Evolutionary conservation across 2,329 filamentous ascomycete genomes (phyloP).

Genomic region (Penicillium sp.): DNA sequence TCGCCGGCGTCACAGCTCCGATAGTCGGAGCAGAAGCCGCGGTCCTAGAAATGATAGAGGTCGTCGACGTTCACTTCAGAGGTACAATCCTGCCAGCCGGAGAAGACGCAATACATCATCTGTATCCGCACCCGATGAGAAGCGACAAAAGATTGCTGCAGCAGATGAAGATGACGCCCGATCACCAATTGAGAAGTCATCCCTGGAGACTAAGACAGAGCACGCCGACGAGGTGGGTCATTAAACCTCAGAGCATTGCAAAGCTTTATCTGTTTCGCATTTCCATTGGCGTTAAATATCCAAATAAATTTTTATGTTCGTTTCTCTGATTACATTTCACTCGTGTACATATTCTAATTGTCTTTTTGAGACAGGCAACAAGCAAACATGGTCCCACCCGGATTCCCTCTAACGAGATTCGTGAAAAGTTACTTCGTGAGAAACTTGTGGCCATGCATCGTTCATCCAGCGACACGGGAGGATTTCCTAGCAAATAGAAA

Average conservation of each 20-base stretch:
- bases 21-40: slow-evolving; percentile 35
- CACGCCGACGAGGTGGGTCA: slow-evolving; percentile 39
- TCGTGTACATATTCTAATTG: background rate
- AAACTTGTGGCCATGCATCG: background rate
- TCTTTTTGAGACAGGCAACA: background rate
- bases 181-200: slow-evolving; percentile 17
- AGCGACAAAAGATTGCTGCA: slow-evolving; percentile 47
- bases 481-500: background rate
- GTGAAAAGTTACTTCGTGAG: background rate
- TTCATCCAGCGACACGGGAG: background rate
- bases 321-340: background rate
- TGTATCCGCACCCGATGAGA: slow-evolving; percentile 46
- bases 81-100: slow-evolving; percentile 49
- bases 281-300: background rate
- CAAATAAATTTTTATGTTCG: background rate
- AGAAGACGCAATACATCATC: slow-evolving; percentile 48
- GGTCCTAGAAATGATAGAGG: slow-evolving; percentile 40
- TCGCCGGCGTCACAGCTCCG: slow-evolving; percentile 16
- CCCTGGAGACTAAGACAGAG: slow-evolving; percentile 27
- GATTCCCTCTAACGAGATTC: background rate
- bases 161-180: slow-evolving; percentile 38
- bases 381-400: background rate
- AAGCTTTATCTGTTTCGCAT: background rate
- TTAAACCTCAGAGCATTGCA: slow-evolving; percentile 14
- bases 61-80: slow-evolving; percentile 49